Percentiles rank a stretch among this genome's conserved stretches.
Conservation (phyloP, 495 filamentous ascomycete genomes). For the Penicillium desertorum region DNA sequence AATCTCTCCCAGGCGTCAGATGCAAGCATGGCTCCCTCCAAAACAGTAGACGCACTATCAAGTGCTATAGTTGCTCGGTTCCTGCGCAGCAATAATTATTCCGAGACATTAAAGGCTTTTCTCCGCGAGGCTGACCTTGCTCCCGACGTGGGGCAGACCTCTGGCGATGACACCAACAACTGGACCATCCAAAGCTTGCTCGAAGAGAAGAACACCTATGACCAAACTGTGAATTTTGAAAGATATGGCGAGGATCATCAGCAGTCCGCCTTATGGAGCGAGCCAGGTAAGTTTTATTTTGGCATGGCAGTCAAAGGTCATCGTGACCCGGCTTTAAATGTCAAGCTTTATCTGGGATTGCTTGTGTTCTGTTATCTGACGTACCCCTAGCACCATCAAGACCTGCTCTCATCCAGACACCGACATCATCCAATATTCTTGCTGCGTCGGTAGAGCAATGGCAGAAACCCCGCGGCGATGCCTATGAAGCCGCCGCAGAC, state of each 20-base stretch:
- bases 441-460: conserved; percentile 48
- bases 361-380: conserved; percentile 12
- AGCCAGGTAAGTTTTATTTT: conserved; percentile 47
- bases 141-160: conserved; percentile 37
- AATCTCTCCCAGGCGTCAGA: conserved; percentile 1
- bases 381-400: conserved; percentile 48
- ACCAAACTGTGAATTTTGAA: conserved; percentile 57
- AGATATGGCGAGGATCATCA: conserved; percentile 44
- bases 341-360: not conserved
- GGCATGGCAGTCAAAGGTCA: not conserved
- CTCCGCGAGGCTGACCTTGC: conserved; percentile 61
- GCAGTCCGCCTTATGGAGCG: conserved; percentile 44
- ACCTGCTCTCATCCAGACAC: conserved; percentile 40
- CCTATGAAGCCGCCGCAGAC: conserved; percentile 5
- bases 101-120: conserved; percentile 59
- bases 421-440: conserved; percentile 55
- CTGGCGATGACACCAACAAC: conserved; percentile 45
- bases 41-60: conserved; percentile 28
- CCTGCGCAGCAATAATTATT: conserved; percentile 58
- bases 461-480: conserved; percentile 24
- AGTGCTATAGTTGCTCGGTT: conserved; percentile 61
- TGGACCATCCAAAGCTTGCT: conserved; percentile 64
- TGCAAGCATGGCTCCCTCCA: conserved; percentile 22
- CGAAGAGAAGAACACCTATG: conserved; percentile 64
- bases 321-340: not conserved